Base-by-base conservation (phyloP, 1,284 basidiomycete species). In the Wallemia ichthyophaga region DNA sequence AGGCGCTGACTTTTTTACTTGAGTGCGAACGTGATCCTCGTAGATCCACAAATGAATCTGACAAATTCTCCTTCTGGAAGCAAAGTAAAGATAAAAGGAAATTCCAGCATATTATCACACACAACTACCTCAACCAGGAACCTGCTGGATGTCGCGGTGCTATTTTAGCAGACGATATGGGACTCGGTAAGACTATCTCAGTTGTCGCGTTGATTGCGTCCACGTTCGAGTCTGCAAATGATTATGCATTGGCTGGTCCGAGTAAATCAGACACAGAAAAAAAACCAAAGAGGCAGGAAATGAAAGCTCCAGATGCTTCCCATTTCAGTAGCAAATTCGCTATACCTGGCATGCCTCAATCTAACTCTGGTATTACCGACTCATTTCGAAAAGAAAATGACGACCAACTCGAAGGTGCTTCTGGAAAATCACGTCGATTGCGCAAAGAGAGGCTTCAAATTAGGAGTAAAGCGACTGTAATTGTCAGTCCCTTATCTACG, bases 91-190 rank as follows among this genome's bases (percentile, higher is more conserved):
- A 62, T 17, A 63, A 63, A 57, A 62, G 63, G 59, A 63, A 65
- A 32, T 94, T 87, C 83, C 74, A 78, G 65, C 85, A 95, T 68
- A 71, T 85, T 56, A 83, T 98, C 48, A 95, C 91, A 1, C 79
- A 83, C 66, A 79, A 82, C 58, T 82, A 85, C 65, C 70, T 77
- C 1, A 73, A 74, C 62, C 71, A 78, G 62, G 75, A 78, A 67
- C 83, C 87, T 17, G 67, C 75, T 63, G 79, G 95, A 66, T 76
- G 82, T 54, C 87, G 86, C 69, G 87, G 92, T 25, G 79, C 89
- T 1, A 89, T 99, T 64, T 74, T 99, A 31, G 87, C 87, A 17
- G 87, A 92, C 70, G 87, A 89, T 85, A 92, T 96, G 91, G 94
- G 94, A 65, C 77, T 99, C 15, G 94, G 94, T 26, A 98, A 98